Conservation (phyloP, 2,329 filamentous ascomycete genomes). For the Aspergillus sp. region DNA sequence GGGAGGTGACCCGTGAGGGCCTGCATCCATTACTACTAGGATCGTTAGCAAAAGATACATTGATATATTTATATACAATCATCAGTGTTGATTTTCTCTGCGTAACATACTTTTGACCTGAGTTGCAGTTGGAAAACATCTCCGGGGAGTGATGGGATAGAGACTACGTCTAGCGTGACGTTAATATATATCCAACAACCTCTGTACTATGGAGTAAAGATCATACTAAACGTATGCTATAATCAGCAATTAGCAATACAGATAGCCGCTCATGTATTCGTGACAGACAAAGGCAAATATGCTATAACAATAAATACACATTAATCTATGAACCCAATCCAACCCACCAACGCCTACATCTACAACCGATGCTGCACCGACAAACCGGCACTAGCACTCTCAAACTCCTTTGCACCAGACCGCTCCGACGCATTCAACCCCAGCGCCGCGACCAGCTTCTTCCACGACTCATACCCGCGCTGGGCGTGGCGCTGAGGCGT, state of each 20-base stretch:
- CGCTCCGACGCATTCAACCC: conserved; percentile 3
- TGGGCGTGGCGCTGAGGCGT: conserved; percentile 56
- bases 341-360: conserved; percentile 7
- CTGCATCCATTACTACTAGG: conserved; percentile 54
- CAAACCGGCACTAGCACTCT: background rate
- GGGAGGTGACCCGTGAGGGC: conserved; percentile 58
- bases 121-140: too few relatives aligned
- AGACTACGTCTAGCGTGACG: too few relatives aligned
- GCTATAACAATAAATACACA: background rate
- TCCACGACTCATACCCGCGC: conserved; percentile 52
- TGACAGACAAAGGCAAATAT: background rate
- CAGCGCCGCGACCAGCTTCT: conserved; percentile 39
- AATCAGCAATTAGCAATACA: too few relatives aligned
- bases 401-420: background rate
- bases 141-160: too few relatives aligned
- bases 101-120: too few relatives aligned
- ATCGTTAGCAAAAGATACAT: background rate
- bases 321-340: background rate
- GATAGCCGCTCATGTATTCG: too few relatives aligned
- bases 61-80: background rate
- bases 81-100: too few relatives aligned
- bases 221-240: too few relatives aligned
- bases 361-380: conserved; percentile 18
- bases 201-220: too few relatives aligned
- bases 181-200: too few relatives aligned